A percentile compares a stretch with the other conserved stretches of the same genome.
phyloP scores from a whole-genome alignment of 2,329 filamentous ascomycete species.

The Penicillium sp. region DNA sequence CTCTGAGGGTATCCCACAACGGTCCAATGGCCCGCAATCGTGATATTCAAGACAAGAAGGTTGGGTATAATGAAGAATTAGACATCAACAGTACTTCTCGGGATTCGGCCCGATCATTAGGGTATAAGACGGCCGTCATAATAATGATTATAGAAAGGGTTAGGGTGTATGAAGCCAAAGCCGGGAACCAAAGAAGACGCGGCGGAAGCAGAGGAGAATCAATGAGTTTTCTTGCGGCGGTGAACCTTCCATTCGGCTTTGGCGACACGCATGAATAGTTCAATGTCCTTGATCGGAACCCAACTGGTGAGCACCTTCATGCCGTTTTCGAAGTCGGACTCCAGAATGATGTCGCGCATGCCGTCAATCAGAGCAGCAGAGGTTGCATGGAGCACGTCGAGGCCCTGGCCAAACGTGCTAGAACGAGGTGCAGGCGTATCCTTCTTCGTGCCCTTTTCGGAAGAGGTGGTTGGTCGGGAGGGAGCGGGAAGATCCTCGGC shows the following conservation, averaged over 20 bases:
- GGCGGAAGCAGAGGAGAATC: neutral
- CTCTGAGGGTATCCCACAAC: too few species aligned
- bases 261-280: conserved; percentile 86
- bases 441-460: conserved; percentile 26
- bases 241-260: conserved; percentile 79
- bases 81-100: conserved; percentile 17
- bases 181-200: conserved; percentile 5
- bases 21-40: too few species aligned
- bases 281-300: conserved; percentile 91
- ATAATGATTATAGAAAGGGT: conserved; percentile 9
- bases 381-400: conserved; percentile 87
- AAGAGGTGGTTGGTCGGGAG: conserved; percentile 16
- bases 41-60: neutral
- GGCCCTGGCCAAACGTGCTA: conserved; percentile 57
- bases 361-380: conserved; percentile 88
- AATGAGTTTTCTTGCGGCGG: conserved; percentile 46
- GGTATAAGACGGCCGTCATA: conserved; percentile 21
- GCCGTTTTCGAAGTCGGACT: conserved; percentile 93
- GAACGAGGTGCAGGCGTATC: conserved; percentile 22
- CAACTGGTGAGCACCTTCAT: conserved; percentile 97
- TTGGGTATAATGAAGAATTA: conserved; percentile 21
- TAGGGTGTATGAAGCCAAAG: neutral
- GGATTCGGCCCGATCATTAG: conserved; percentile 21
- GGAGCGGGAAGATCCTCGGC: conserved; percentile 48
- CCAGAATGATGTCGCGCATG: conserved; percentile 79